Evolutionary conservation across 78 protist genomes (phyloP), one percentile per base, ranked within the genome.

Genomic region (Tieghemostelium lacteum): DNA sequence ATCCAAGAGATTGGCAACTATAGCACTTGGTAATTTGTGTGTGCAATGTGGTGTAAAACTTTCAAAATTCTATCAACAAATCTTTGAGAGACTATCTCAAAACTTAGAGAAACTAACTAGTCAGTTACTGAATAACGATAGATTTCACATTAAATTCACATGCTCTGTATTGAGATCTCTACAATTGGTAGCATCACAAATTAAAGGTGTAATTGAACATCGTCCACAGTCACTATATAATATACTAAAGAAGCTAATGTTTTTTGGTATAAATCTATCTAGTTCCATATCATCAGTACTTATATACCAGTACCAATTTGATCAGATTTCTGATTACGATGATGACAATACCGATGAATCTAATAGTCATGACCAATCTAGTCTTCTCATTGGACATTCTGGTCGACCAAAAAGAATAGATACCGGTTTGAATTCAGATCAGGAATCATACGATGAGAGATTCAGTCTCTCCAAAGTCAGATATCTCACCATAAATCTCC

Each of bases 1-100:
- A 24, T 49, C 72, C 0, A 83, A 69, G 29, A 66, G 76, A 69
- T 55, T 83, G 31, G 77, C 91, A 55, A 83, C 76, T 40, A 63
- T 83, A 39, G 54, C 91, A 69, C n/a, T 83, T 3, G 91, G 91
- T 40, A 83, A 83, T 42, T 64, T 83, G 1, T 70, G 80, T 60
- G 54, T 69, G 29, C 70, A 40, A 58, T 58, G 91, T 83, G 91
- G 91, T 34, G 26, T 65, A 0, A 83, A 83, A 49, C 50, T 83
- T 29, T 60, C 76, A 4, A 83, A 83, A 58, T 69, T 24, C 33
- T 83, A 83, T 58, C 52, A 52, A 26, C 19, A 19, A 24, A 69
- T 83, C 26, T 83, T 58, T 83, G 91, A 83, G 3, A 83, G 75
- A 31, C 39, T 83, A 40, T 83, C 28, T 60, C 22, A 42, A 26